Percentiles rank a stretch among this genome's conserved stretches.
Evolutionary conservation across 306 rosid species (phyloP).

Genomic region (Inga laurina): DNA sequence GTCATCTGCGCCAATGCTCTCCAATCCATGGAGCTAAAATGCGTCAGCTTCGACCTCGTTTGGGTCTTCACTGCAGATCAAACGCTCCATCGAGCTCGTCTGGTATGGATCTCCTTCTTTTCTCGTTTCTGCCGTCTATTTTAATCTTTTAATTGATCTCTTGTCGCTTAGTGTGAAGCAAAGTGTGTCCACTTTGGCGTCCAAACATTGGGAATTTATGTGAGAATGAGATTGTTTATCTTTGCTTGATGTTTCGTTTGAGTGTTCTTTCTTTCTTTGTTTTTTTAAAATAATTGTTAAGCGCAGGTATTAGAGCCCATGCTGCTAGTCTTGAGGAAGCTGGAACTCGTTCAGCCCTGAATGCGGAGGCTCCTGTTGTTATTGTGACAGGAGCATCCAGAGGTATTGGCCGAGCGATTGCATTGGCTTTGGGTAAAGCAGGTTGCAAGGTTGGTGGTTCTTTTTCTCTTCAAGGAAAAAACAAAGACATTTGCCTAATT

Average conservation of each 20-base stretch:
- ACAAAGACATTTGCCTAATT: neutral
- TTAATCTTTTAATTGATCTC: neutral
- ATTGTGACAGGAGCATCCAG: conserved; percentile 85
- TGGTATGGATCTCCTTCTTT: conserved; percentile 32
- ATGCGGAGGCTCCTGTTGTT: conserved; percentile 66
- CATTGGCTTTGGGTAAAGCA: conserved; percentile 73
- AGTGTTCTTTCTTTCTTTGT: neutral
- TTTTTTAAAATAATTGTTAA: neutral
- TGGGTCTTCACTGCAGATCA: conserved; percentile 42
- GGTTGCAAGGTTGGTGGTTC: conserved; percentile 65
- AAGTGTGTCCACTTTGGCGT: neutral
- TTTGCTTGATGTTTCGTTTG: neutral
- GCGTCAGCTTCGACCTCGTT: conserved; percentile 30
- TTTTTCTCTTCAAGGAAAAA: neutral
- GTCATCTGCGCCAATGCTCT: conserved; percentile 38
- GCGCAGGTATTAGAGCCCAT: conserved; percentile 64
- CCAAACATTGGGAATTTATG: neutral
- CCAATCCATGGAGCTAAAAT: conserved; percentile 31
- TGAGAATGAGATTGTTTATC: neutral
- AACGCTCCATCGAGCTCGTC: conserved; percentile 37
- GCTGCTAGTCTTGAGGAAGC: conserved; percentile 55
- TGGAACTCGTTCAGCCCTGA: conserved; percentile 43
- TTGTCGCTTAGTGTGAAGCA: neutral
- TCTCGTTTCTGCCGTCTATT: neutral
- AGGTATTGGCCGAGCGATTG: conserved; percentile 85